A percentile compares a stretch with the other conserved stretches of the same genome.
These are phyloP conservation scores for Suhomyces chickasaworum DNA, from an alignment of 1,139 yeast genomes.

Conservation along the genomic window DNA sequence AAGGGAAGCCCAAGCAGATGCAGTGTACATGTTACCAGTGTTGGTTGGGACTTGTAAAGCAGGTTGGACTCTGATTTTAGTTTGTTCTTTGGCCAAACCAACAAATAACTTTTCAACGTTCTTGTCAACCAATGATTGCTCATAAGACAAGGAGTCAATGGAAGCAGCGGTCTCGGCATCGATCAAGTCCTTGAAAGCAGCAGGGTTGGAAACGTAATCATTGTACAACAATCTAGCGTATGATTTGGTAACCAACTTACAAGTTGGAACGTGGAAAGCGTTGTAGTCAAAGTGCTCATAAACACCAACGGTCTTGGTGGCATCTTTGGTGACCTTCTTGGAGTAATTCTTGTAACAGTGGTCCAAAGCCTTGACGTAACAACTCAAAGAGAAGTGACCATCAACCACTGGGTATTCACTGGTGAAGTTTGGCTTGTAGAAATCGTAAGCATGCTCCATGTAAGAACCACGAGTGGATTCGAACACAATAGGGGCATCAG, in stretches of 20 bases:
- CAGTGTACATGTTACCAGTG: conserved; percentile 99
- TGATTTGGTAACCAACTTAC: conserved; percentile 91
- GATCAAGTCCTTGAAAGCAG: conserved; percentile 50
- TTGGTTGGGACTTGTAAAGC: conserved; percentile 89
- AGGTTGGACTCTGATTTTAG: conserved; percentile 73
- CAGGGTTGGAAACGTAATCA: conserved; percentile 76
- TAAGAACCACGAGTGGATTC: conserved; percentile 86
- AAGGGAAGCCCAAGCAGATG: conserved; percentile 86
- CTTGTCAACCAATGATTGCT: conserved; percentile 77
- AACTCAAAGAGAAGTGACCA: conserved; percentile 92
- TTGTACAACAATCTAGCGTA: conserved; percentile 90
- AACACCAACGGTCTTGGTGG: conserved; percentile 60
- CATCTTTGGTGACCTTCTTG: conserved; percentile 67
- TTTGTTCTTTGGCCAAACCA: conserved; percentile 70
- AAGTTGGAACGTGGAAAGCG: conserved; percentile 98
- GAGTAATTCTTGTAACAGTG: conserved; percentile 82
- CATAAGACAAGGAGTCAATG: conserved; percentile 66
- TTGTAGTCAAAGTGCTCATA: conserved; percentile 83
- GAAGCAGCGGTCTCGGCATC: conserved; percentile 58
- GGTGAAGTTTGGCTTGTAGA: conserved; percentile 96
- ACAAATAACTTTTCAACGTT: conserved; percentile 83
- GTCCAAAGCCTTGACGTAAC: conserved; percentile 95
- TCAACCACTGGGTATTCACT: conserved; percentile 97
- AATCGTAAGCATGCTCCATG: conserved; percentile 97
- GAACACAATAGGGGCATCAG: conserved; percentile 95